These are phyloP conservation scores for Articulospora tetracladia DNA, from an alignment of 495 filamentous ascomycete genomes.

Conservation along the genomic window DNA sequence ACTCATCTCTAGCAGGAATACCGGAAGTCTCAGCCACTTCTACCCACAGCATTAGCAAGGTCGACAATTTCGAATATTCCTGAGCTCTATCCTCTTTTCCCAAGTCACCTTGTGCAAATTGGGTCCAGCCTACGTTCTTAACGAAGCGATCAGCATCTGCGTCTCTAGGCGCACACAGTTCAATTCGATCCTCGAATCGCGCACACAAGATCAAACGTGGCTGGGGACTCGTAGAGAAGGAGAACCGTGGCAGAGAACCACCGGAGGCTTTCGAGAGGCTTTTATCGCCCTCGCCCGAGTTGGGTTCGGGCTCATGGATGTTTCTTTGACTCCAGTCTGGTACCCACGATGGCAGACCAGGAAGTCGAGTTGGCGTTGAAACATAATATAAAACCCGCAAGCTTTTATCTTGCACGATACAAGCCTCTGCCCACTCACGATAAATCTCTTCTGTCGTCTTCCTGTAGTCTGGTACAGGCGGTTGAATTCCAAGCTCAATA, in stretches of 20 bases:
- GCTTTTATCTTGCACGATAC: background rate
- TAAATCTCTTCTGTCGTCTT: constrained; percentile 3
- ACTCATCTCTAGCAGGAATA: background rate
- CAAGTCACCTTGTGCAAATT: background rate
- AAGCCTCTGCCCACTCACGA: background rate
- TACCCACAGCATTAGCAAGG: background rate
- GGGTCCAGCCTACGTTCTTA: background rate
- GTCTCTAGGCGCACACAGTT: background rate
- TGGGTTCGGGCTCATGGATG: background rate
- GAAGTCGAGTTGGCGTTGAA: background rate
- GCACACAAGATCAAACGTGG: background rate
- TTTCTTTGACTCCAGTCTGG: constrained; percentile 5
- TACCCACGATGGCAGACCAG: constrained; percentile 1
- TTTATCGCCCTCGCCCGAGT: background rate
- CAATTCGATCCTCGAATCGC: background rate
- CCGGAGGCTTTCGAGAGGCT: background rate
- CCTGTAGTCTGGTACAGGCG: constrained; percentile 1
- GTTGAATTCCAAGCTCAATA: background rate
- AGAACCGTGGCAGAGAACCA: background rate
- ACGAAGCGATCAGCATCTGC: background rate
- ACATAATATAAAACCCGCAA: background rate
- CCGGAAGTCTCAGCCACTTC: background rate
- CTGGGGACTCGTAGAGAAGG: background rate
- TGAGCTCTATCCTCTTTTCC: background rate
- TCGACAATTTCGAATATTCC: background rate